Percentiles rank a stretch among this genome's conserved stretches.
Conservation (phyloP, 73 alveolate genomes). For the Breviolum minutum region DNA sequence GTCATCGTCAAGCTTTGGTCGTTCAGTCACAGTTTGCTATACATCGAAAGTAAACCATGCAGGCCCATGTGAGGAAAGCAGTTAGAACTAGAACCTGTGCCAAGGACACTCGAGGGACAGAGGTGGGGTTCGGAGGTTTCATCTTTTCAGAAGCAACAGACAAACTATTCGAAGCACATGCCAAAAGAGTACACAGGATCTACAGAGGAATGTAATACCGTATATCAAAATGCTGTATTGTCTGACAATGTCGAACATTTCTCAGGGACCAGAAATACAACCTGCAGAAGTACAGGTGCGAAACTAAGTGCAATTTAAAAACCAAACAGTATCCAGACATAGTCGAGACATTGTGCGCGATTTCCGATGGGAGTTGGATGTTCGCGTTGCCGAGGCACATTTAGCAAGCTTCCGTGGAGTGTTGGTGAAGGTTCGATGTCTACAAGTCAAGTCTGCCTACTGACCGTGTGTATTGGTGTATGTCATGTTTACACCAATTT, state of each 20-base stretch:
- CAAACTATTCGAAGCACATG: too few species aligned
- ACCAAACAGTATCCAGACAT: not conserved
- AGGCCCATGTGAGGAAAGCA: not conserved
- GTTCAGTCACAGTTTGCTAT: not conserved
- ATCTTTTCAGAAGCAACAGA: too few species aligned
- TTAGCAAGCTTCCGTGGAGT: not conserved
- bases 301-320: not conserved
- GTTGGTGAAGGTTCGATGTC: not conserved
- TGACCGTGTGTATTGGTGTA: too few species aligned
- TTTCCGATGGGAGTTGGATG: not conserved
- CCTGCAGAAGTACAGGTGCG: conserved; percentile 7
- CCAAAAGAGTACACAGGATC: not conserved
- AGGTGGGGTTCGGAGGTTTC: not conserved
- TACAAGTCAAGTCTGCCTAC: too few species aligned
- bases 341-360: not conserved
- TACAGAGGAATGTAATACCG: not conserved
- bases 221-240: not conserved
- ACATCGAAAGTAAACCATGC: not conserved
- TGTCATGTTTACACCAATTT: too few species aligned
- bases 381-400: not conserved
- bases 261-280: conserved; percentile 21
- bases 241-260: not conserved
- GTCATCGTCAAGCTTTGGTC: too few species aligned
- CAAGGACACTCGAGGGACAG: conserved; percentile 41
- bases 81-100: not conserved